Conservation (phyloP, 2,329 filamentous ascomycete species). For the Aureobasidium namibiae region DNA sequence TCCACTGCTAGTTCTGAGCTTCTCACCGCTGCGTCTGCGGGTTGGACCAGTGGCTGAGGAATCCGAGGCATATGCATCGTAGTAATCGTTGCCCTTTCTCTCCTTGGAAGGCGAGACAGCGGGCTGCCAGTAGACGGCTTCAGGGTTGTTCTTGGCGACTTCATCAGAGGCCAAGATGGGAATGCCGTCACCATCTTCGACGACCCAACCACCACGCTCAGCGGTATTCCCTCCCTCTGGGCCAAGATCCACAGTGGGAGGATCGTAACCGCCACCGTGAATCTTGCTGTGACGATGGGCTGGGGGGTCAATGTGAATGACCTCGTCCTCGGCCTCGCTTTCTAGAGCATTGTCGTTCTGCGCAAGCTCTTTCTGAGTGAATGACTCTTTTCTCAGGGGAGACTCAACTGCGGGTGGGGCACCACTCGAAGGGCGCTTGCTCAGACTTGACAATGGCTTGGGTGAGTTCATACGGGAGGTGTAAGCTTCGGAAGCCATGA, state of each 20-base stretch:
- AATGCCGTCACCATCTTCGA: slow-evolving; percentile 56
- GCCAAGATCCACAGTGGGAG: slow-evolving; percentile 44
- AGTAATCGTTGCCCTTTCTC: slow-evolving; percentile 47
- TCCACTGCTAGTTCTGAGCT: slow-evolving; percentile 54
- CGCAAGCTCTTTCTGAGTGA: slow-evolving; percentile 25
- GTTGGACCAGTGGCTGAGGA: slow-evolving; percentile 31
- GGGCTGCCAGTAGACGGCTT: slow-evolving; percentile 60
- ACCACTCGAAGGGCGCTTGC: slow-evolving; percentile 25
- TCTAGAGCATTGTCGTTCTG: slow-evolving; percentile 26
- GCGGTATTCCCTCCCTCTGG: slow-evolving; percentile 37
- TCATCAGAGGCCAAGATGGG: slow-evolving; percentile 89
- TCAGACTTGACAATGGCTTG: slow-evolving; percentile 29
- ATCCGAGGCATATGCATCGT: slow-evolving; percentile 41
- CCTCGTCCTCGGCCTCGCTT: slow-evolving; percentile 45
- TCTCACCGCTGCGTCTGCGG: slow-evolving; percentile 45
- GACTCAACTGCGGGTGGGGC: slow-evolving; percentile 30
- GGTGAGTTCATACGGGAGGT: slow-evolving; percentile 68
- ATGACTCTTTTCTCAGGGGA: slow-evolving; percentile 39
- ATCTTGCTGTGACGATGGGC: slow-evolving; percentile 36
- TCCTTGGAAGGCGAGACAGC: slow-evolving; percentile 71
- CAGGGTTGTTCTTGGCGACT: slow-evolving; percentile 68
- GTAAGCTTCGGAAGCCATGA: slow-evolving; percentile 79
- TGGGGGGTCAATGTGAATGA: slow-evolving; percentile 73
- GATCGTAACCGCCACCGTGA: slow-evolving; percentile 43
- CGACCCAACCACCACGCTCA: slow-evolving; percentile 43